Base-by-base conservation (phyloP, 768 basidiomycete species). In the Podaxis sp. region DNA sequence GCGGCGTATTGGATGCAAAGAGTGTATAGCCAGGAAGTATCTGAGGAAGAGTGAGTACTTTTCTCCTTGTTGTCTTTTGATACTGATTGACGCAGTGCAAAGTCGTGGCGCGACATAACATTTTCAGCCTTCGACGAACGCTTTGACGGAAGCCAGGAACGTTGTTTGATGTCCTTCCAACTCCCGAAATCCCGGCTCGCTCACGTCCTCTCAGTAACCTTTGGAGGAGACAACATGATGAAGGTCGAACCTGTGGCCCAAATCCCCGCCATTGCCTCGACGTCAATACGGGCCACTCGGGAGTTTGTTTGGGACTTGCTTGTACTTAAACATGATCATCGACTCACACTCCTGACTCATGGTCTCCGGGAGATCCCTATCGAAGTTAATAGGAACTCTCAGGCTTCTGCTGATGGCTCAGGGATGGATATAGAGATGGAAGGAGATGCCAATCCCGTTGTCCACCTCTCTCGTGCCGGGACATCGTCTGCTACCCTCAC, bases 1-100 rank as follows among this genome's bases (percentile, higher is more conserved):
- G 82, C 89, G 1, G 79, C 85, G 0, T 89, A 85, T 68, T 93
- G 91, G 91, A 83, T 88, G 73, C 85, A 92, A 66, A 79, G 74
- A 55, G 65, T 93, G 15, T 72, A 79, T 57, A 77, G 80, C 13
- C 79, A 82, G 57, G 75, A 81, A n/a, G 76, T 86, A 17, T 66
- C 78, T 0, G 70, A 74, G 52, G 68, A 68, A 49, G 82, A 84
- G 91, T 92, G 70, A 76, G 85, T 72, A 56, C 27, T 25, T 61
- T 64, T 40, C 57, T 22, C 29, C 27, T 50, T 29, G 27, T 57
- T 53, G 63, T 55, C 61, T 37, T 38, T 49, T 36, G 29, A 56
- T 63, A 13, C 50, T 57, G 49, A 53, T 64, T 63, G 29, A 65
- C 65, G 59, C 62, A 85, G 82, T 69, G 72, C 75, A 24, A 63